Evolutionary conservation across 2,329 filamentous ascomycete genomes (phyloP).

Genomic region (Fusarium euwallaceae): DNA sequence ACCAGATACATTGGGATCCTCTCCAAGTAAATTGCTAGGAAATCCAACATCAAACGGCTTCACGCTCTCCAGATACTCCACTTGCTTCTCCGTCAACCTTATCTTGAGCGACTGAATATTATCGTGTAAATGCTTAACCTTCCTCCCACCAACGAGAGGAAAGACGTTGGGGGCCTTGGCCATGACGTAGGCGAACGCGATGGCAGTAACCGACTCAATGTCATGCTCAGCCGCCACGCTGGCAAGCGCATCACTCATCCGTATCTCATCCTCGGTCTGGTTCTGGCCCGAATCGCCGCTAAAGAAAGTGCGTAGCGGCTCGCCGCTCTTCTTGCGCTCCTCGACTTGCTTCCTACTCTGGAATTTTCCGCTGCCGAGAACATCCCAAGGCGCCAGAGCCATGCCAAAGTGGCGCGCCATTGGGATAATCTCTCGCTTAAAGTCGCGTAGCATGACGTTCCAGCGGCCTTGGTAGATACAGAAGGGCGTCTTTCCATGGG

Average conservation of each 20-base stretch:
- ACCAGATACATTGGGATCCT: not conserved
- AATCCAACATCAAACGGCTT: not conserved
- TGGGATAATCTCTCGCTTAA: not conserved
- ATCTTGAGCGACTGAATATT: not conserved
- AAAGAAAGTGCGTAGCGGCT: not conserved
- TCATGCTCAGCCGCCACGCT: not conserved
- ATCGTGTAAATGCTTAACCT: not conserved
- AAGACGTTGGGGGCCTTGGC: not conserved
- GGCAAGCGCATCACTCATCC: not conserved
- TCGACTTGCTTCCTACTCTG: not conserved
- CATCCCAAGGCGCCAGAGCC: not conserved
- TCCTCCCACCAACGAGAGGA: not conserved
- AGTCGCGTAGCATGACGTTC: not conserved
- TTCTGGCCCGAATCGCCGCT: not conserved
- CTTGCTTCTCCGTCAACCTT: not conserved
- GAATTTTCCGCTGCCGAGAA: not conserved
- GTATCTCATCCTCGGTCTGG: not conserved
- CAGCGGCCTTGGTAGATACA: not conserved
- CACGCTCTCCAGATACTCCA: not conserved
- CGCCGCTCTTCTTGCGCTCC: not conserved
- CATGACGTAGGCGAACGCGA: not conserved
- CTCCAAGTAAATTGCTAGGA: not conserved
- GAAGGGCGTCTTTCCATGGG: not conserved
- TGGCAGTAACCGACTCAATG: too few species aligned
- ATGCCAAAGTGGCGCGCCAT: not conserved